Base-by-base conservation (phyloP, 306 rosid genomes). In the Arachis stenosperma region DNA sequence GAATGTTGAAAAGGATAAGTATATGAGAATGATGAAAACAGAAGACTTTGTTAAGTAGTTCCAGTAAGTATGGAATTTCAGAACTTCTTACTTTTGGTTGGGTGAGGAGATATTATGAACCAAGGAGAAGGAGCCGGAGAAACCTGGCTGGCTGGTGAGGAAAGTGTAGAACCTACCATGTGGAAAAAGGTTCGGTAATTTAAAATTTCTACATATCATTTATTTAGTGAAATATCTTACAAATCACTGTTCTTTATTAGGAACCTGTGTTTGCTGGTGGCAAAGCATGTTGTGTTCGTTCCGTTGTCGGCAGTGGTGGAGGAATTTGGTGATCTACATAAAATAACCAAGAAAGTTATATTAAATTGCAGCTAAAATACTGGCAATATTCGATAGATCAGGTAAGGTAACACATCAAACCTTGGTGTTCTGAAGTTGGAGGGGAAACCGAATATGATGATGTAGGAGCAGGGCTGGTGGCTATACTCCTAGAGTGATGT, bases 121-220 rank as follows among this genome's bases (percentile, higher is more conserved):
- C 81, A 75, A 17, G 87, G 96, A 78, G 92, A 81, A 80, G 98
- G 89, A 75, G 90, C 81, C 29, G 86, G 91, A 44, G 95, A 86
- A 83, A 72, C 80, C 72, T 75, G 83, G 79, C 75, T 80, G 42
- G 22, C 53, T 14, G 89, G 89, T 17, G 89, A 81, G 75, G 95
- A 79, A 30, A 54, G 85, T 47, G 90, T 69, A 62, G 76, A 73
- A 62, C 65, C 87, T 82, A 70, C 70, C 63, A 75, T 60, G 50
- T 65, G 79, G 61, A 74, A 82, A 79, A 79, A 69, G 10, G 53
- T 12, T 68, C 70, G 63, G 40, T 53, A 56, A 8, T 54, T 50
- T 69, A 70, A 73, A 17, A 2, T 15, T 33, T 22, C 46, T 39
- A 36, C 44, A 10, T 61, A 73, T 14, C 44, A 10, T 61, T 75